Conservation (phyloP, 345 rosid species). For the Corchorus capsularis region DNA sequence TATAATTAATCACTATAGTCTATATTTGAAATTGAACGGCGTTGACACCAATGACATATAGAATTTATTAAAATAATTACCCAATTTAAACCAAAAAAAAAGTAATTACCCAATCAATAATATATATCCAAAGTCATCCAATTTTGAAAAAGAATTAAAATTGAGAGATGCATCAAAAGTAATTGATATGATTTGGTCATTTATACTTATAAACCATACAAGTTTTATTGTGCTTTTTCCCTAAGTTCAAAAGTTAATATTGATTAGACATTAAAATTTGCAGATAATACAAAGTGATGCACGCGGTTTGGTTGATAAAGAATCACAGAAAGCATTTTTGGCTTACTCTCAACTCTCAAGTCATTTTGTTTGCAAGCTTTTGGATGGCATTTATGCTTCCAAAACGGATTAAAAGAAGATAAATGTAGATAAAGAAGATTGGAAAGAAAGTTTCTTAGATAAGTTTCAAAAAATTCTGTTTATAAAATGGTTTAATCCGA, state of each 20-base stretch:
- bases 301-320: background rate
- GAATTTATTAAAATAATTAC: background rate
- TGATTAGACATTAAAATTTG: background rate
- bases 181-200: background rate
- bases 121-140: background rate
- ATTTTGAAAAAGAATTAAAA: background rate
- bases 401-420: background rate
- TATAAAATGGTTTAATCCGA: slow-evolving; percentile 1
- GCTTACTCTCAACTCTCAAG: slow-evolving; percentile 1
- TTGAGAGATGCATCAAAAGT: background rate
- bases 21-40: slow-evolving; percentile 6
- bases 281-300: background rate
- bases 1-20: background rate
- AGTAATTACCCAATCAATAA: background rate
- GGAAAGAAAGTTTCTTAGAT: background rate
- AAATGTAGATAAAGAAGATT: background rate
- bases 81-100: no score
- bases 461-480: background rate
- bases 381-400: background rate
- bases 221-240: background rate
- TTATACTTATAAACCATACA: background rate
- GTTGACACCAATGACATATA: slow-evolving; percentile 21
- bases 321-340: background rate
- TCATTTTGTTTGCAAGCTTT: background rate
- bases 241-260: background rate